Evolutionary conservation across 441 rosid genomes (phyloP).

Genomic region (Gossypium gossypioides): DNA sequence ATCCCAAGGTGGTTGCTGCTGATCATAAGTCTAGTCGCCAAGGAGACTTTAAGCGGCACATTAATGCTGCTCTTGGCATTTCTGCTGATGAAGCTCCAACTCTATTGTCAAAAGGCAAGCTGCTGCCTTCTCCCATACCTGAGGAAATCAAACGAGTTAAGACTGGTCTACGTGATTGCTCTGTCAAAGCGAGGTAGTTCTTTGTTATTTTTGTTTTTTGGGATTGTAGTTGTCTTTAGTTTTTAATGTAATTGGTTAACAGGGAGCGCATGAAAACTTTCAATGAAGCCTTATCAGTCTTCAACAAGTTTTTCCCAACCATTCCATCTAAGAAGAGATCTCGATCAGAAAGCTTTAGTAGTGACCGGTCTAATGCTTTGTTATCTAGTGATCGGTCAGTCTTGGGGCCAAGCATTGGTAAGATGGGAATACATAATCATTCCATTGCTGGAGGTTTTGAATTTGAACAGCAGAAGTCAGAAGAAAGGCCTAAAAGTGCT

Average conservation of each 20-base stretch:
- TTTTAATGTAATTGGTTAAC: conserved; percentile 33
- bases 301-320: conserved; percentile 71
- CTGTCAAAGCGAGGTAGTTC: conserved; percentile 76
- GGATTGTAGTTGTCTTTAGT: conserved; percentile 16
- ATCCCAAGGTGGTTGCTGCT: conserved; percentile 68
- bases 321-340: conserved; percentile 82
- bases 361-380: conserved; percentile 42
- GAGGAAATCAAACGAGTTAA: conserved; percentile 80
- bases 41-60: conserved; percentile 61
- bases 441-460: conserved; percentile 51
- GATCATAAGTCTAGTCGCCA: conserved; percentile 73
- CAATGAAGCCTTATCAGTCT: conserved; percentile 69
- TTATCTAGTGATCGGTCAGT: conserved; percentile 56
- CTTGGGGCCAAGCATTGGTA: conserved; percentile 50
- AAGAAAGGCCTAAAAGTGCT: conserved; percentile 58
- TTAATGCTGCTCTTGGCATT: conserved; percentile 68
- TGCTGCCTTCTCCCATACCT: conserved; percentile 39
- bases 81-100: conserved; percentile 65
- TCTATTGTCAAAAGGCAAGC: conserved; percentile 54
- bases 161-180: conserved; percentile 54
- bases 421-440: conserved; percentile 72
- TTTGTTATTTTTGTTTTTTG: conserved; percentile 17
- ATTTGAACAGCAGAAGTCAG: conserved; percentile 65
- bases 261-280: conserved; percentile 78
- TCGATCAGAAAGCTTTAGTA: conserved; percentile 57